These are phyloP conservation scores for Pyronema domesticum DNA, from an alignment of 495 filamentous ascomycete species.

Conservation along the genomic window DNA sequence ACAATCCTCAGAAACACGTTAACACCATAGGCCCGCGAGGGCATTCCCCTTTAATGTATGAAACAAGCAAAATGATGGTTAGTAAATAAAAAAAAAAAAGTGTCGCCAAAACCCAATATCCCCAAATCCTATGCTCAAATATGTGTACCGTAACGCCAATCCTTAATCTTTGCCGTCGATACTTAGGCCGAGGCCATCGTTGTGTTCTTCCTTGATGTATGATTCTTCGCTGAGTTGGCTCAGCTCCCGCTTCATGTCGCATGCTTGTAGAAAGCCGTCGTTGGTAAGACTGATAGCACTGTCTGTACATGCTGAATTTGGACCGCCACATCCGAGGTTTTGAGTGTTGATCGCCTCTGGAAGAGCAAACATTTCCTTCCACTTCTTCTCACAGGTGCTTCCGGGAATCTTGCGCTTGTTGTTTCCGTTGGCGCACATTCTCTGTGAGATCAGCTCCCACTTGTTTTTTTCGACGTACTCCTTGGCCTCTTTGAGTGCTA, in stretches of 20 bases:
- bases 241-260: slow-evolving; percentile 21
- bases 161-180: slow-evolving; percentile 6
- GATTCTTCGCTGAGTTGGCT: slow-evolving; percentile 19
- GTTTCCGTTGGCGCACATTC: slow-evolving; percentile 22
- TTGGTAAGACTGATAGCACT: neutral
- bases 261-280: slow-evolving; percentile 7
- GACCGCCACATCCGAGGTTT: neutral
- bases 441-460: slow-evolving; percentile 23
- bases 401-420: slow-evolving; percentile 25
- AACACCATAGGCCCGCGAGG: slow-evolving; percentile 1
- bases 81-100: too few relatives aligned
- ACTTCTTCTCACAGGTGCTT: slow-evolving; percentile 24
- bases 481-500: slow-evolving; percentile 23
- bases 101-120: slow-evolving; percentile 13
- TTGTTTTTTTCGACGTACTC: slow-evolving; percentile 23
- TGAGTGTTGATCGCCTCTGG: slow-evolving; percentile 12
- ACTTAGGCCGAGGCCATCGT: neutral
- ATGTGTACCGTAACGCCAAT: slow-evolving; percentile 24
- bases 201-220: neutral
- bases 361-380: slow-evolving; percentile 18
- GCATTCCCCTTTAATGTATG: slow-evolving; percentile 5
- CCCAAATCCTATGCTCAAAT: slow-evolving; percentile 19
- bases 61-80: slow-evolving; percentile 8
- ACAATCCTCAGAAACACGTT: neutral
- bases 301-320: slow-evolving; percentile 13